These are phyloP conservation scores for Zygoascus tannicola DNA, from an alignment of 805 yeast species.

Conservation along the genomic window DNA sequence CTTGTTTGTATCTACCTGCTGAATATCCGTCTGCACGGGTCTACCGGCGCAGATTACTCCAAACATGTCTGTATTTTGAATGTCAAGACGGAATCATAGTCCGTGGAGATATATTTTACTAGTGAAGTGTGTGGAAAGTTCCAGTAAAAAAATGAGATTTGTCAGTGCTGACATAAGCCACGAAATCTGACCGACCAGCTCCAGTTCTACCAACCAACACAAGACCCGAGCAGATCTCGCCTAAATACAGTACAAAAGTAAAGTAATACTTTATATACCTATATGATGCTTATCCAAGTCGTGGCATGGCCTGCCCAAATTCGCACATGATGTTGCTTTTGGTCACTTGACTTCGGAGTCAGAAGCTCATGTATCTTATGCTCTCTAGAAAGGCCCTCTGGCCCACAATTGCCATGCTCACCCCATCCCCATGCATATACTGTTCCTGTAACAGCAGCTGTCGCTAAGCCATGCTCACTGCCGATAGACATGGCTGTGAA, in stretches of 20 bases:
- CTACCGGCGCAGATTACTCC: constrained; percentile 72
- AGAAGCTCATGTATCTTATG: constrained; percentile 1
- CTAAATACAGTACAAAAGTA: too few relatives aligned
- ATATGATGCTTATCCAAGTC: constrained; percentile 16
- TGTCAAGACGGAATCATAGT: too few relatives aligned
- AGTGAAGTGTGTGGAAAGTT: background rate
- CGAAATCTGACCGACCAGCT: background rate
- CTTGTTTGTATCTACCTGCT: constrained; percentile 60
- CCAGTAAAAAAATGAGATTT: background rate
- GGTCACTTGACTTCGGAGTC: background rate
- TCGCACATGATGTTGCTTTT: too few relatives aligned
- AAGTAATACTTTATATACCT: too few relatives aligned
- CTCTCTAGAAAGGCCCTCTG: constrained; percentile 7
- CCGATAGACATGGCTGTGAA: constrained; percentile 43
- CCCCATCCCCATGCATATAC: constrained; percentile 97
- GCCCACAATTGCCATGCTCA: constrained; percentile 94
- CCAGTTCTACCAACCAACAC: too few relatives aligned
- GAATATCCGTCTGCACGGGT: constrained; percentile 37
- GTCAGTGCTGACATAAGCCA: background rate
- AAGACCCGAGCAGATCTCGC: too few relatives aligned
- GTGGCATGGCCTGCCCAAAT: constrained; percentile 18
- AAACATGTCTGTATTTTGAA: constrained; percentile 53
- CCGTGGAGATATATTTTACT: too few relatives aligned
- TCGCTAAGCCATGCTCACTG: constrained; percentile 72
- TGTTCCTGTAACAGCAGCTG: constrained; percentile 16